Percentiles rank a stretch among this genome's conserved stretches.
Conservation (phyloP, 495 filamentous ascomycete species). For the Glonium stellatum region DNA sequence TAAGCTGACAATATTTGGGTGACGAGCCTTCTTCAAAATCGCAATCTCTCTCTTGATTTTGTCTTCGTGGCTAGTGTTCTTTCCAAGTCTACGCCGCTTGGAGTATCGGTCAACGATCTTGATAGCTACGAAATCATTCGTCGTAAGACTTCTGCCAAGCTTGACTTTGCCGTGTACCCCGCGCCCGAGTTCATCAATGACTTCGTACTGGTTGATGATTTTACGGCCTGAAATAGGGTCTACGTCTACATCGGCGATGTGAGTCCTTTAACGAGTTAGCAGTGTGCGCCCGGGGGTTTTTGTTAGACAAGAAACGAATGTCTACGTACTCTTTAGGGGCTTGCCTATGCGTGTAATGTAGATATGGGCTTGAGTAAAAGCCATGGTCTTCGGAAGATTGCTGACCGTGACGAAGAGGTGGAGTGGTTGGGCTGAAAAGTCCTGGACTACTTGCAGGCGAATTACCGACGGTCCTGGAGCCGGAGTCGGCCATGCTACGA, state of each 20-base stretch:
- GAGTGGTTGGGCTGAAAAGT: conserved; percentile 32
- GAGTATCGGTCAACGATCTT: conserved; percentile 97
- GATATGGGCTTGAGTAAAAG: conserved; percentile 38
- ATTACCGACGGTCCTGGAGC: conserved; percentile 36
- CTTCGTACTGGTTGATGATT: conserved; percentile 92
- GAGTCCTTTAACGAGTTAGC: conserved; percentile 43
- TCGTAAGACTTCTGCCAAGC: conserved; percentile 58
- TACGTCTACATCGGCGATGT: conserved; percentile 80
- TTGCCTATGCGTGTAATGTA: conserved; percentile 38
- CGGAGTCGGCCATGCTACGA: conserved; percentile 26
- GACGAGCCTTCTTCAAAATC: conserved; percentile 94
- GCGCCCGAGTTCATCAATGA: conserved; percentile 89
- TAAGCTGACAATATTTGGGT: conserved; percentile 89
- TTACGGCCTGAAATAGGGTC: conserved; percentile 86
- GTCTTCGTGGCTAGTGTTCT: conserved; percentile 66
- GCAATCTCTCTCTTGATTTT: conserved; percentile 97
- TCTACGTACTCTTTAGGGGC: conserved; percentile 33
- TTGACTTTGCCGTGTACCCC: conserved; percentile 64
- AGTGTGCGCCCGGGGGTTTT: conserved; percentile 29
- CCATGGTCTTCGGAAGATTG: conserved; percentile 26
- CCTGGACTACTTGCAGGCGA: conserved; percentile 38
- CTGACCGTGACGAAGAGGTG: conserved; percentile 20
- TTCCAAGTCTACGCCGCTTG: conserved; percentile 83
- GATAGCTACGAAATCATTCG: conserved; percentile 61
- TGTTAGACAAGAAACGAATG: too few relatives aligned